These are phyloP conservation scores for Exophiala phaeomuriformis DNA, from an alignment of 2,329 filamentous ascomycete species.

Conservation along the genomic window DNA sequence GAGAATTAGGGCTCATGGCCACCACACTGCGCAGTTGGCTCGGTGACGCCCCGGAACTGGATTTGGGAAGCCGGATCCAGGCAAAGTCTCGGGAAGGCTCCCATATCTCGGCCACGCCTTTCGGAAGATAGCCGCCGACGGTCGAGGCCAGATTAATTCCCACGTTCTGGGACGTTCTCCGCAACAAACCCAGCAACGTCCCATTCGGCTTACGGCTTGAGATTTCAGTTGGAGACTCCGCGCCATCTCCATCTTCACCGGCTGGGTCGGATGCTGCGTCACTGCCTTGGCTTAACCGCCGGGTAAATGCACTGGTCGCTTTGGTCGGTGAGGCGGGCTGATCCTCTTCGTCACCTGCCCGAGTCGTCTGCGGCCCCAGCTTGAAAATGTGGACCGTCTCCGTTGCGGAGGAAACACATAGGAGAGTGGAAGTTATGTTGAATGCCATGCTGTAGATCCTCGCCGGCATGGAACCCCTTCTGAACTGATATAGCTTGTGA, in stretches of 20 bases:
- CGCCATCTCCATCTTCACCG: conserved; percentile 30
- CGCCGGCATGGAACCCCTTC: conserved; percentile 88
- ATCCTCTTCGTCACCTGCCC: conserved; percentile 10
- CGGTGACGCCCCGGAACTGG: conserved; percentile 33
- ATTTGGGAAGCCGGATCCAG: conserved; percentile 83
- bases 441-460: conserved; percentile 99
- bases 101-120: conserved; percentile 95
- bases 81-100: conserved; percentile 92
- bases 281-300: conserved; percentile 25
- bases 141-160: conserved; percentile 81
- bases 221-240: conserved; percentile 31
- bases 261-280: conserved; percentile 35
- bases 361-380: conserved; percentile 42
- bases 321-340: conserved; percentile 22
- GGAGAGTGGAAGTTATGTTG: conserved; percentile 83
- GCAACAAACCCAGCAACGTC: conserved; percentile 80
- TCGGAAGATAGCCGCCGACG: conserved; percentile 84
- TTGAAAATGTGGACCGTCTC: conserved; percentile 97
- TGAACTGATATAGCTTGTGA: conserved; percentile 92
- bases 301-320: conserved; percentile 9
- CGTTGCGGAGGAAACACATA: conserved; percentile 92
- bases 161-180: conserved; percentile 92
- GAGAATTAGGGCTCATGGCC: conserved; percentile 88
- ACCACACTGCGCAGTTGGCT: conserved; percentile 79
- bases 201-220: conserved; percentile 52